These are phyloP conservation scores for Heritiera fomes DNA, from an alignment of 345 rosid genomes.

Conservation along the genomic window DNA sequence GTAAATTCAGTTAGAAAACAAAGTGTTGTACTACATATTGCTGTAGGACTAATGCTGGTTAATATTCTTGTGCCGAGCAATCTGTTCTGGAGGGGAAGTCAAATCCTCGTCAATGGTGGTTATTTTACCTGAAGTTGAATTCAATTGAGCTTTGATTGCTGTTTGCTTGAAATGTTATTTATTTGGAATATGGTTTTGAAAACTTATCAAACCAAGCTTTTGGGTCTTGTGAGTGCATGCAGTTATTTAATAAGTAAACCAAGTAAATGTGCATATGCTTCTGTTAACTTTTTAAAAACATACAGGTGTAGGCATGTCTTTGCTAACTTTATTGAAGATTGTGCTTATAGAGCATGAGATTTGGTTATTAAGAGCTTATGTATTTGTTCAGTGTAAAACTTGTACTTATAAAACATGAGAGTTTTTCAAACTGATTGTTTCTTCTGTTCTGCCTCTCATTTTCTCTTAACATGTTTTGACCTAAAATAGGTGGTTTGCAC, in stretches of 20 bases:
- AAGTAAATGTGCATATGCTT: neutral
- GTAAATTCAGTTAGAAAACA: neutral
- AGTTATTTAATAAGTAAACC: neutral
- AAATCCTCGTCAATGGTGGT: neutral
- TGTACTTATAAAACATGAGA: neutral
- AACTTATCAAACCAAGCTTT: neutral
- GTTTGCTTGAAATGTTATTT: neutral
- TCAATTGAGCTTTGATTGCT: neutral
- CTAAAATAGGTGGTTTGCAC: slow-evolving; percentile 62
- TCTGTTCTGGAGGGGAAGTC: neutral
- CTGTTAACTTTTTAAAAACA: neutral
- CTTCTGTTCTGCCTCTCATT: slow-evolving; percentile 4
- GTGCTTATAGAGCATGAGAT: neutral
- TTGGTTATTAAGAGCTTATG: neutral
- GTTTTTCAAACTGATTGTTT: neutral
- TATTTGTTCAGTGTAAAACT: neutral
- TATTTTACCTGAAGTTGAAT: neutral
- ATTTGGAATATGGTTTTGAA: neutral
- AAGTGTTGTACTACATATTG: neutral
- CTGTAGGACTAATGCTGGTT: neutral
- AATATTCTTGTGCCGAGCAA: neutral
- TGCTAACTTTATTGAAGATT: neutral
- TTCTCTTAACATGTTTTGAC: neutral
- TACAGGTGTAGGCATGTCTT: neutral
- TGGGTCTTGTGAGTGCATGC: neutral